Base-by-base conservation (phyloP, 2,329 filamentous ascomycete species). In the Ophiostoma sp. region DNA sequence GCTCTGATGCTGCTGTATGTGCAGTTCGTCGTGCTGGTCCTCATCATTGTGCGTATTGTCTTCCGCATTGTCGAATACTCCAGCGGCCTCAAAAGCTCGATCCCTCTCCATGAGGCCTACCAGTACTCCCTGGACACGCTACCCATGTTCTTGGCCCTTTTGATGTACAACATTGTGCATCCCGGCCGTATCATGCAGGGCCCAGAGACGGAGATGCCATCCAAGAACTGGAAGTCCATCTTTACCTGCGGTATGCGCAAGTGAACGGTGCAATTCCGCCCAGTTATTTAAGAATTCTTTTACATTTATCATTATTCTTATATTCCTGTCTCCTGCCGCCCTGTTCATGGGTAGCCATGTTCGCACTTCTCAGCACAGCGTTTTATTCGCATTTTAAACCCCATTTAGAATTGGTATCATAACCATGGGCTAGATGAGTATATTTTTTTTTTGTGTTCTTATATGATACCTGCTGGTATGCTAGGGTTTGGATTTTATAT, bases 1-100 rank as follows among this genome's bases (percentile, higher is more conserved):
- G 49, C 49, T 27, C n/a, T 55, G n/a, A 27, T 55, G 49, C 49
- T 55, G n/a, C n/a, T 55, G 7, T 55, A 55, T 55, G n/a, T 55
- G 11, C 49, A 55, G 49, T 55, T 55, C n/a, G 5, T 55, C n/a
- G 49, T 27, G 3, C 49, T 55, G 3, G 49, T 27, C 11, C 49
- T 55, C 27, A 27, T 55, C n/a, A 55, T 55, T 55, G n/a, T 55
- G 11, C n/a, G 49, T 18, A 55, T 55, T 27, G n/a, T 55, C 7
- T 55, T 55, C n/a, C 49, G 49, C n/a, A 55, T 55, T 1, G n/a
- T 55, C 5, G 49, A 55, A 18, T 55, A 55, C 49, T 55, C 49
- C 3, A 55, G 49, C 27, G n/a, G 49, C 5, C 49, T 55, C n/a
- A 55, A 2, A 18, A 55, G 49, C 49, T 18, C 49, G 11, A 55